These are phyloP conservation scores for Zymoseptoria tritici DNA, from an alignment of 2,329 filamentous ascomycete species.

Conservation along the genomic window DNA sequence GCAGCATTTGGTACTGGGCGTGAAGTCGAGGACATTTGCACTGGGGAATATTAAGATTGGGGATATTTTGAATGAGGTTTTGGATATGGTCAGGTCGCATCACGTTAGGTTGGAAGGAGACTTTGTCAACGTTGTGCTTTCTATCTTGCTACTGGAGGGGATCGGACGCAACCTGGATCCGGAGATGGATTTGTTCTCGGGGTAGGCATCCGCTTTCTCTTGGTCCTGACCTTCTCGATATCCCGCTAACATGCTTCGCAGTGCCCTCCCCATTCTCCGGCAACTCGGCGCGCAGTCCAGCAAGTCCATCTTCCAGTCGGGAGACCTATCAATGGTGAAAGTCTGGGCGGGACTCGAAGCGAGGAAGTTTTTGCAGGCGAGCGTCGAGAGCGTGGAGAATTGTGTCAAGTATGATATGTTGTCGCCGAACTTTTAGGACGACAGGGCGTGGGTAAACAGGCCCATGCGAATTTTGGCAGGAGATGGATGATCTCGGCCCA, in stretches of 20 bases:
- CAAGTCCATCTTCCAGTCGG: constrained; percentile 43
- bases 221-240: too few relatives aligned
- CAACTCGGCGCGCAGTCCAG: constrained; percentile 75
- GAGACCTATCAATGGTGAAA: constrained; percentile 62
- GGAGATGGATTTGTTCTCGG: constrained; percentile 74
- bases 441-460: too few relatives aligned
- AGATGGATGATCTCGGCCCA: too few relatives aligned
- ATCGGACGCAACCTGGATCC: constrained; percentile 86
- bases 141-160: constrained; percentile 85
- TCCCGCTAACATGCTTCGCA: constrained; percentile 36
- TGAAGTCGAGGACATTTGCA: constrained; percentile 85
- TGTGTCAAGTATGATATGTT: constrained; percentile 88
- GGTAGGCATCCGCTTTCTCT: too few relatives aligned
- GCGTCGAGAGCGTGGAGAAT: constrained; percentile 78
- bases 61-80: constrained; percentile 82
- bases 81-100: constrained; percentile 83
- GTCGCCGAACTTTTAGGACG: constrained; percentile 67
- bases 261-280: constrained; percentile 81
- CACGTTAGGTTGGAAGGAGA: constrained; percentile 94
- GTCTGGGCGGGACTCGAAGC: constrained; percentile 90
- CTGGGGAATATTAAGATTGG: constrained; percentile 93
- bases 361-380: constrained; percentile 80
- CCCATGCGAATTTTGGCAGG: too few relatives aligned
- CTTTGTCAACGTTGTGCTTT: constrained; percentile 96
- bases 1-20: constrained; percentile 87